Base-by-base conservation (phyloP, 805 yeast species). In the Tetrapisispora pingtungensis region DNA sequence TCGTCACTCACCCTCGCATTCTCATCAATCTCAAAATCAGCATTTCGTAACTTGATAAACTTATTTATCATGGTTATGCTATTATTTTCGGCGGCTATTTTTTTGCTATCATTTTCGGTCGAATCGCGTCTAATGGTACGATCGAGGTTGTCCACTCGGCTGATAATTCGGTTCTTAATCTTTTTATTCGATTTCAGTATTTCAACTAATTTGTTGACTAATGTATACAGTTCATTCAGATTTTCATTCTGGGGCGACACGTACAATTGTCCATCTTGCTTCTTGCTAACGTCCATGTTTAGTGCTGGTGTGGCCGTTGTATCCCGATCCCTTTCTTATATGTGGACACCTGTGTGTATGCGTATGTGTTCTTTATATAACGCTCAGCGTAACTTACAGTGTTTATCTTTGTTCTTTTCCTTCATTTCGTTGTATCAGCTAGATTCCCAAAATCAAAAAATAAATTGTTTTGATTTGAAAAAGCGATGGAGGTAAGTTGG, bases 161-260 rank as follows among this genome's bases (percentile, higher is more conserved):
- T 17, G 3, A 43, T 5, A 8, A 43, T 14, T 3, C 19, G n/a
- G 6, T 38, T 31, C n/a, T 43, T 37, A 5, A 36, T 27, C 7
- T 27, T 13, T 22, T 33, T 38, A 22, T 43, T 43, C 3, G 20
- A 20, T 17, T 35, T n/a, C 10, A 40, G n/a, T 12, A 26, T 39
- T 1, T n/a, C n/a, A 7, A 43, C 28, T 13, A 43, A 24, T 7
- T 28, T 31, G 17, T 43, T 35, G 15, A 39, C 13, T n/a, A 43
- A 17, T 12, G n/a, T 19, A n/a, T 43, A 43, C 27, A 43, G 15
- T 8, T 43, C 38, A 13, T 15, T 35, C 14, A 43, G 19, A n/a
- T 43, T 43, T n/a, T 43, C 46, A 15, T 39, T 39, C 27, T 43
- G 46, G 4, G 46, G 46, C 2, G 20, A 38, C 10, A 43, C 40